Base-by-base conservation (phyloP, 768 basidiomycete species). In the Lentinula aciculospora region DNA sequence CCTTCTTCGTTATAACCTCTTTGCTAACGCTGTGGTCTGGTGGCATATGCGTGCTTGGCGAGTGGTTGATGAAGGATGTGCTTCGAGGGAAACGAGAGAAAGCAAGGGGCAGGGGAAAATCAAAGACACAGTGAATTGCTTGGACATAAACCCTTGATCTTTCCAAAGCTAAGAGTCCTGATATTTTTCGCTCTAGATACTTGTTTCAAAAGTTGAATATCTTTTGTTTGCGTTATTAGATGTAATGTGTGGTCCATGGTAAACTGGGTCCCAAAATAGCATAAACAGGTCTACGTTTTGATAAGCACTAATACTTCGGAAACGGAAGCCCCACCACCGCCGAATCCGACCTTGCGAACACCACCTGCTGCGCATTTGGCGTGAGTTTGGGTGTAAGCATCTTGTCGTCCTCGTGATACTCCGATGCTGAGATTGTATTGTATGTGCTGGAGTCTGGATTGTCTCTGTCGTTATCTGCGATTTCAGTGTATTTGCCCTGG, bases 1-100 rank as follows among this genome's bases (percentile, higher is more conserved):
- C 81, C 50, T 92, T 93, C 72, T 94, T 92, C 71, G 87, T 86
- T 63, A 90, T 94, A 60, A 83, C 89, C 1, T 92, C 89, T 1
- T 71, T 93, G 36, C 73, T 94, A 56, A 75, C 90, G 39, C 75
- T 91, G 3, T 93, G 89, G 83, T 86, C 88, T 0, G 88, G 86
- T 27, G 89, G 83, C 1, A 82, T 94, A 21, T 88, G 88, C 60
- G 81, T 81, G 0, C 72, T 79, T 3, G 92, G 92, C 37, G 90
- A 92, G 67, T 76, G 80, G 64, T 69, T 93, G 44, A 84, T 92
- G 82, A 72, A 74, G n/a, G 76, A 78, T 55, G 53, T 59, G 23
- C 42, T 59, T 25, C 36, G 32, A 39, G 51, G 36, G n/a, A 39
- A 23, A 10, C 27, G 27, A 49, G 47, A 46, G 32, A 8, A 46